These are phyloP conservation scores for Lojkania enalia DNA, from an alignment of 2,329 filamentous ascomycete species.

Conservation along the genomic window DNA sequence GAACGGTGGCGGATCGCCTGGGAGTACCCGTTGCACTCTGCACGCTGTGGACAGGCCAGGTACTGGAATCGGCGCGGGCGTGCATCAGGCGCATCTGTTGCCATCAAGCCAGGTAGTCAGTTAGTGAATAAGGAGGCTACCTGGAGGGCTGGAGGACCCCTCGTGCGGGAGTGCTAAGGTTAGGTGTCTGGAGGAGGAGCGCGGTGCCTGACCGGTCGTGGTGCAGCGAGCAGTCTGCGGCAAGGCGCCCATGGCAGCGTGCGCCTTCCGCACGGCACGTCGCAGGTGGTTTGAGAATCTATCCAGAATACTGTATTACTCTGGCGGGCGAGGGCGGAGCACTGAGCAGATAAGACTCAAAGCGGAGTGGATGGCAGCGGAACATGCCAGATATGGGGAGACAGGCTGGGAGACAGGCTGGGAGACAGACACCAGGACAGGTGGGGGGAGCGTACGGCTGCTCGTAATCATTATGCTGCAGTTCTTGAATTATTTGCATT, in stretches of 20 bases:
- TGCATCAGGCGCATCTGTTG: conserved; percentile 13
- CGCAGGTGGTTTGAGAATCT: conserved; percentile 3
- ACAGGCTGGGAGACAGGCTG: not conserved
- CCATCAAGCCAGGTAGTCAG: conserved; percentile 5
- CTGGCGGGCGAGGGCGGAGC: conserved; percentile 3
- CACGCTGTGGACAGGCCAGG: not conserved
- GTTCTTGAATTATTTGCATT: no score
- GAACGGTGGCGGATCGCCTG: conserved; percentile 9
- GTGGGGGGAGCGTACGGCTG: not conserved
- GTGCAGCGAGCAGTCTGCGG: not conserved
- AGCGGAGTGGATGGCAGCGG: not conserved
- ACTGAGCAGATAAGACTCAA: not conserved
- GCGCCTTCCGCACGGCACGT: conserved; percentile 8
- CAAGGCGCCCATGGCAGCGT: conserved; percentile 3
- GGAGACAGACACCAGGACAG: not conserved
- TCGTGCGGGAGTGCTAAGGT: conserved; percentile 7
- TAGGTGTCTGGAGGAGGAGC: not conserved
- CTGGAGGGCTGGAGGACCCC: conserved; percentile 1
- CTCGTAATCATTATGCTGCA: not conserved
- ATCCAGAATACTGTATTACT: no score
- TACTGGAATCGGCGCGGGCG: conserved; percentile 12
- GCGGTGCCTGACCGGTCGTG: conserved; percentile 8
- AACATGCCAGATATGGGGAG: not conserved
- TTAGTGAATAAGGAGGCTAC: not conserved
- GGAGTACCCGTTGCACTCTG: not conserved